Percentiles rank a stretch among this genome's conserved stretches.
Evolutionary conservation across 805 yeast species (phyloP).

Genomic region (Grigorovia transvaalensis): DNA sequence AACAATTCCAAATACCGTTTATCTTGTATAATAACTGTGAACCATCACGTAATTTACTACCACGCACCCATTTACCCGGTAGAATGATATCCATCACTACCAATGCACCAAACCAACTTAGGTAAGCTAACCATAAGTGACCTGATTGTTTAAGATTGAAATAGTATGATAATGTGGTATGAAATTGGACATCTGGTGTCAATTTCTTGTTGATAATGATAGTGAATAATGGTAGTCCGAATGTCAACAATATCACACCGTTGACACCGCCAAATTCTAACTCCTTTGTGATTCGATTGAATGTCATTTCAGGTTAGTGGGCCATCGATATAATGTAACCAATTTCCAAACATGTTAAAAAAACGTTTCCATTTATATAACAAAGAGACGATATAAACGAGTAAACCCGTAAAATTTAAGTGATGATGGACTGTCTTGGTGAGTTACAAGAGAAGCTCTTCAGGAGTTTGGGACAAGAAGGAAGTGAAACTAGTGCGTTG

Average conservation of each 20-base stretch:
- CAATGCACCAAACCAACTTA: conserved; percentile 61
- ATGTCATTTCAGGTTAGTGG: neutral
- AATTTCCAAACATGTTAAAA: neutral
- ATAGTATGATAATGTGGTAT: conserved; percentile 29
- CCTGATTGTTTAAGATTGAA: conserved; percentile 26
- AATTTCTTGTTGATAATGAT: conserved; percentile 48
- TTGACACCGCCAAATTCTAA: conserved; percentile 68
- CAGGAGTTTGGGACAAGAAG: neutral
- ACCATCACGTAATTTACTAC: conserved; percentile 70
- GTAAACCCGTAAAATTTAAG: neutral
- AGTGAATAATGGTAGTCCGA: conserved; percentile 58
- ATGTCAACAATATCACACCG: conserved; percentile 60
- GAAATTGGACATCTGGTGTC: conserved; percentile 34
- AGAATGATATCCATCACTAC: conserved; percentile 52
- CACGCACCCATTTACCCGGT: conserved; percentile 56
- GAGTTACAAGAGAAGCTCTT: neutral
- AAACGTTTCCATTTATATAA: neutral
- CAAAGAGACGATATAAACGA: neutral
- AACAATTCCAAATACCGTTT: conserved; percentile 59
- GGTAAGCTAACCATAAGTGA: conserved; percentile 52
- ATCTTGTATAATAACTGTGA: conserved; percentile 60
- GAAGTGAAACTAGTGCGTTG: neutral
- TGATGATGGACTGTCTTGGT: neutral
- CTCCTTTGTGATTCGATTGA: conserved; percentile 65
- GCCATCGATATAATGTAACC: no score